A percentile compares a stretch with the other conserved stretches of the same genome.
phyloP scores from a whole-genome alignment of 2,329 filamentous ascomycete genomes.

The Aquanectria penicillioides region DNA sequence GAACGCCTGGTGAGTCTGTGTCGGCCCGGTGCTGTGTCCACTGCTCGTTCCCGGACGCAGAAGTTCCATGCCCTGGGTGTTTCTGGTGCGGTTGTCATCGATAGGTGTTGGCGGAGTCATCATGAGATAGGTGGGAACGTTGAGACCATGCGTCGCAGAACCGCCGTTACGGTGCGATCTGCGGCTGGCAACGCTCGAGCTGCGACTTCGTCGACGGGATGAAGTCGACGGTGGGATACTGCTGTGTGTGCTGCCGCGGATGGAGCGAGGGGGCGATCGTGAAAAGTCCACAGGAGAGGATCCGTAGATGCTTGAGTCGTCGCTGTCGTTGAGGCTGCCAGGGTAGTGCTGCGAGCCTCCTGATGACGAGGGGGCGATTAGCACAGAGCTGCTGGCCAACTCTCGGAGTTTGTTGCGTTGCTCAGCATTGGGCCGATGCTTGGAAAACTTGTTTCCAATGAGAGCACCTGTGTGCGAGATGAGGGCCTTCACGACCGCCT shows the following conservation, averaged over 20 bases:
- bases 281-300: conserved; percentile 67
- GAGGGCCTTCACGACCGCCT: conserved; percentile 90
- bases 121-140: conserved; percentile 54
- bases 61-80: conserved; percentile 43
- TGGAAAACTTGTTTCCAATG: conserved; percentile 95
- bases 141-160: conserved; percentile 37
- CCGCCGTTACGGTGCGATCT: conserved; percentile 53
- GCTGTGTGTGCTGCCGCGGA: conserved; percentile 58
- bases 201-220: conserved; percentile 59
- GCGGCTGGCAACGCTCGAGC: conserved; percentile 62
- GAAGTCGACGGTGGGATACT: conserved; percentile 53
- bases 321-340: conserved; percentile 60
- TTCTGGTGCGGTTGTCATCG: conserved; percentile 37
- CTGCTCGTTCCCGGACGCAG: conserved; percentile 47
- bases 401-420: conserved; percentile 84
- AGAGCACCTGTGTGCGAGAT: conserved; percentile 97
- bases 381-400: conserved; percentile 79
- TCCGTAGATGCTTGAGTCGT: conserved; percentile 66
- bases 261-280: conserved; percentile 65
- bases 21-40: conserved; percentile 34
- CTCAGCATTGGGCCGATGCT: conserved; percentile 82
- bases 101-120: conserved; percentile 60
- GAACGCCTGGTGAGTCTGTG: conserved; percentile 35
- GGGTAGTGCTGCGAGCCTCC: conserved; percentile 49
- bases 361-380: conserved; percentile 62